Conservation (phyloP, 1,139 yeast genomes). For the Meyerozyma carpophila region DNA sequence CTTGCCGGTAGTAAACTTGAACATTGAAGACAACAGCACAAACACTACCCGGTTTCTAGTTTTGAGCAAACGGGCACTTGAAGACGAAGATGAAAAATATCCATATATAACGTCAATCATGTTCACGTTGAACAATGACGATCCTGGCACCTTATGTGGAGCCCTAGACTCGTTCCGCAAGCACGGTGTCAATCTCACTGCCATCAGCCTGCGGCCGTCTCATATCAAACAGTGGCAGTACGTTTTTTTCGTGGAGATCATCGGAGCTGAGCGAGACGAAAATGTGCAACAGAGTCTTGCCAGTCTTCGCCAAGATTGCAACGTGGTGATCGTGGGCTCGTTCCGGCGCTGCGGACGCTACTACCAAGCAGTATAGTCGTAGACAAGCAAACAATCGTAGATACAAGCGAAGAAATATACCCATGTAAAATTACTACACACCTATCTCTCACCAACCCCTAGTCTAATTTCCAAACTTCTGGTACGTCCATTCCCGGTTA, state of each 20-base stretch:
- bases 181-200: slow-evolving; percentile 58
- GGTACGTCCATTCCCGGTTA: slow-evolving; percentile 89
- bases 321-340: slow-evolving; percentile 34
- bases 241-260: slow-evolving; percentile 70
- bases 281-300: slow-evolving; percentile 15
- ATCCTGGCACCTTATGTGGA: slow-evolving; percentile 71
- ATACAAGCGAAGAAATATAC: too few species aligned
- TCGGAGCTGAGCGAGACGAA: slow-evolving; percentile 22
- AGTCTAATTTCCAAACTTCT: slow-evolving; percentile 56
- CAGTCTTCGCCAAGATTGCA: slow-evolving; percentile 19
- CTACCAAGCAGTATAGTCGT: background rate
- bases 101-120: slow-evolving; percentile 48
- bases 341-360: slow-evolving; percentile 26
- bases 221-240: slow-evolving; percentile 71
- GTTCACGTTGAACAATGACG: slow-evolving; percentile 61
- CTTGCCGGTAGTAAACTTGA: slow-evolving; percentile 49
- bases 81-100: slow-evolving; percentile 3
- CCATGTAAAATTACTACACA: too few species aligned
- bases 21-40: slow-evolving; percentile 64
- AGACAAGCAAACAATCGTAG: background rate
- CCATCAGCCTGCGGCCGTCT: slow-evolving; percentile 73
- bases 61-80: slow-evolving; percentile 33
- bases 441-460: too few species aligned
- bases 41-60: slow-evolving; percentile 86
- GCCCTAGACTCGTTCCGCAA: slow-evolving; percentile 57